phyloP scores from a whole-genome alignment of 1,139 yeast species.

The Yamadazyma blattariae region DNA sequence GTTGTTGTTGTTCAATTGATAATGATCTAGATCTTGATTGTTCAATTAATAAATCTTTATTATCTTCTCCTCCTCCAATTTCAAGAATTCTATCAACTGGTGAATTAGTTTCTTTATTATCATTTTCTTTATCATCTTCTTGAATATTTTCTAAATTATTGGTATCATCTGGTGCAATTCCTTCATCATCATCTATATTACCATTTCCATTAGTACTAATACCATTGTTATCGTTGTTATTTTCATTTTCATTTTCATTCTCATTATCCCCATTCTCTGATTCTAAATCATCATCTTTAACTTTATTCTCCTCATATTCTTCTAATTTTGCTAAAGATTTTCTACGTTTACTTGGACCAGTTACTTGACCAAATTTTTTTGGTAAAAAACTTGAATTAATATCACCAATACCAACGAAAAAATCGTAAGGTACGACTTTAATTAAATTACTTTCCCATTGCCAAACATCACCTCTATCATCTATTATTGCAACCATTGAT shows the following conservation, averaged over 20 bases:
- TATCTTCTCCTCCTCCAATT: conserved; percentile 49
- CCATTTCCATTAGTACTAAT: neutral
- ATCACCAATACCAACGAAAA: conserved; percentile 96
- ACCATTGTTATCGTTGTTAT: conserved; percentile 8
- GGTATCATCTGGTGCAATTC: neutral
- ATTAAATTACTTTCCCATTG: conserved; percentile 91
- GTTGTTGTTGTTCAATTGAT: conserved; percentile 63
- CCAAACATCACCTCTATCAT: conserved; percentile 99
- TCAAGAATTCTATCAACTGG: conserved; percentile 52
- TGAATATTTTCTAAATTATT: conserved; percentile 9
- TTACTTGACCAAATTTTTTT: conserved; percentile 63
- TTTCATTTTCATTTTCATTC: conserved; percentile 12
- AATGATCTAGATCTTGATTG: conserved; percentile 58
- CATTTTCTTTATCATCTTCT: conserved; percentile 5
- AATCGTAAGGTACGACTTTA: conserved; percentile 92
- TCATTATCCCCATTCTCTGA: conserved; percentile 7
- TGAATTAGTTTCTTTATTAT: conserved; percentile 19
- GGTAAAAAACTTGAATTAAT: conserved; percentile 92
- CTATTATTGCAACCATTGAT: conserved; percentile 93
- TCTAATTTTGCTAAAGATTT: conserved; percentile 54
- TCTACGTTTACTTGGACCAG: conserved; percentile 68
- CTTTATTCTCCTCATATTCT: conserved; percentile 18
- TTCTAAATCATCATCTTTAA: conserved; percentile 15
- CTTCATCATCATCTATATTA: conserved; percentile 8
- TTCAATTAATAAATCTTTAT: conserved; percentile 41